Percentiles rank a stretch among this genome's conserved stretches.
Conservation (phyloP, 139 green algal genomes). For the Diplosphaera chodatii region DNA sequence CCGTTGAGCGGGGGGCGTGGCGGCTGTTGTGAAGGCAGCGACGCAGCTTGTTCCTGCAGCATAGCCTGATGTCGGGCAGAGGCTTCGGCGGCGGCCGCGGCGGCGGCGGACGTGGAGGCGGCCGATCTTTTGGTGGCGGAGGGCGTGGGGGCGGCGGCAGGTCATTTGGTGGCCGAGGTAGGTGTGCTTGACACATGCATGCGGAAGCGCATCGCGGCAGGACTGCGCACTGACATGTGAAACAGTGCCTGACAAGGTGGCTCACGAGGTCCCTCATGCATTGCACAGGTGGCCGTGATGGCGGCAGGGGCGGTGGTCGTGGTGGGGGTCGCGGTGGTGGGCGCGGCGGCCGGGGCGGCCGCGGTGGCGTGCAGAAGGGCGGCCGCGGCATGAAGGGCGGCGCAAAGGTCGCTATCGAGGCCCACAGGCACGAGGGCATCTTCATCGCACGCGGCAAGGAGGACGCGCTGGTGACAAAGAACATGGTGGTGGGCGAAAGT, state of each 20-base stretch:
- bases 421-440: conserved; percentile 91
- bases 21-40: too few species aligned
- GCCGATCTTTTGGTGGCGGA: too few species aligned
- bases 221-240: too few species aligned
- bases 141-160: too few species aligned
- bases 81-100: neutral
- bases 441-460: conserved; percentile 99
- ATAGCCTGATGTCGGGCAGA: too few species aligned
- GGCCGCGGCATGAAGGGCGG: conserved; percentile 82
- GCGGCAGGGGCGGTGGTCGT: conserved; percentile 28
- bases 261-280: too few species aligned
- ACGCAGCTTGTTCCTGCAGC: too few species aligned
- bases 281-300: neutral
- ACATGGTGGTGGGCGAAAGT: conserved; percentile 86
- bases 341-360: conserved; percentile 35
- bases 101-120: neutral
- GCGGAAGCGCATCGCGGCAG: too few species aligned
- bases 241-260: too few species aligned
- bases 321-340: conserved; percentile 40
- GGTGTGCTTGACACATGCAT: too few species aligned
- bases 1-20: too few species aligned
- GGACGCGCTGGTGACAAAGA: conserved; percentile 82
- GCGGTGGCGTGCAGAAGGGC: conserved; percentile 25
- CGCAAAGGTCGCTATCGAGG: conserved; percentile 76
- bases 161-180: too few species aligned